Evolutionary conservation across 1,284 basidiomycete species (phyloP), one percentile per base, ranked within the genome.

Genomic region (Moesziomyces antarcticus): DNA sequence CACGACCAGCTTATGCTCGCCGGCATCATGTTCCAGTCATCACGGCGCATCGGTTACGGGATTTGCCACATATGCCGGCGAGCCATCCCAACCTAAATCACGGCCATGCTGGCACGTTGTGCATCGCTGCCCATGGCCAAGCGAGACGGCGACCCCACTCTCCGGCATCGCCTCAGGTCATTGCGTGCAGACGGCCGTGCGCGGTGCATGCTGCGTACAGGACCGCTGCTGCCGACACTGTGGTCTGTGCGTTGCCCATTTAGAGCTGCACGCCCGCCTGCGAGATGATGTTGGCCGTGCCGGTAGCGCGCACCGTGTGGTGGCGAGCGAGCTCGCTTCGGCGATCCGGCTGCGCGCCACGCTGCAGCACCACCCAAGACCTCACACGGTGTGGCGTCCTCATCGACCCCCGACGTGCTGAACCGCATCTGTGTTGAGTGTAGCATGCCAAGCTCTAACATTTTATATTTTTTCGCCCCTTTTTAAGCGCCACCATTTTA

Each of bases 291-390:
- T 40, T 40, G 37, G 16, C 37, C 18, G 37, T 40, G 37, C 37
- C 37, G 37, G 37, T 40, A 18, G 14, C 37, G 2, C 16, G 16
- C 11, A 40, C 37, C 16, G 37, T 18, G 37, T 18, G 16, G 37
- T 40, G 37, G 37, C 37, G 37, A 40, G 50, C 41, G 50, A 22
- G 24, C 41, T 27, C 37, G 22, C 30, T 42, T 51, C 40, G 50
- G 50, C 50, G 16, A 43, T n/a, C 50, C 20, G 40, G 40, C 49
- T 50, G 33, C 30, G 9, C 27, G 25, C 50, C 50, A 42, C 50
- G 24, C 40, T 41, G 27, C 35, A 16, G 5, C 35, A 35, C 35
- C 11, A 11, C 14, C 5, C 13, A 35, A 13, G 4, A 13, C 18
- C 16, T 18, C 37, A 16, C 37, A 40, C 37, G 18, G 37, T 40